Percentiles rank a stretch among this genome's conserved stretches.
Evolutionary conservation across 2,329 filamentous ascomycete genomes (phyloP).

Genomic region (Aureobasidium sp.): DNA sequence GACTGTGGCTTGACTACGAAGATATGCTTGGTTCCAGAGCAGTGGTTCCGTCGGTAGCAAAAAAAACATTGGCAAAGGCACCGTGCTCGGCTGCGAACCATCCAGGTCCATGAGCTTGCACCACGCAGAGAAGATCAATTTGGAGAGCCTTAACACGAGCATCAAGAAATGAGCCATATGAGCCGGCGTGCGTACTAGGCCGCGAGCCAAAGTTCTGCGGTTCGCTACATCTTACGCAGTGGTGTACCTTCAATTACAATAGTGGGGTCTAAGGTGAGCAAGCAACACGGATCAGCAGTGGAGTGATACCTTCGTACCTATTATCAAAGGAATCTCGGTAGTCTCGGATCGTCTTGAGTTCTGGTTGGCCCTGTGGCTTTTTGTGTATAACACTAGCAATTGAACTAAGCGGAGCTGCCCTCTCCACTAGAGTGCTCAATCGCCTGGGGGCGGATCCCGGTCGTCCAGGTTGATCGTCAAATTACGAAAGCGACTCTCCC

Average conservation of each 20-base stretch:
- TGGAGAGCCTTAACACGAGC: background rate
- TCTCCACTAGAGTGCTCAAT: background rate
- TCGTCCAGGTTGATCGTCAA: background rate
- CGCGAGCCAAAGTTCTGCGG: background rate
- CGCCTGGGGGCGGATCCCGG: background rate
- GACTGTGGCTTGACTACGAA: background rate
- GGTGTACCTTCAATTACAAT: background rate
- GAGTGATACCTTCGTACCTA: background rate
- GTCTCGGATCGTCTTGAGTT: background rate
- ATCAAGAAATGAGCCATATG: background rate
- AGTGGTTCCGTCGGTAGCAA: slow-evolving; percentile 2
- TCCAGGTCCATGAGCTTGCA: background rate
- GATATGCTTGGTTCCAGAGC: background rate
- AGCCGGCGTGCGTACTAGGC: background rate
- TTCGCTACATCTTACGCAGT: background rate
- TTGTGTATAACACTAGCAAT: background rate
- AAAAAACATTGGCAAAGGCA: background rate
- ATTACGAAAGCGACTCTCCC: background rate
- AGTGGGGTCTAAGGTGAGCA: background rate
- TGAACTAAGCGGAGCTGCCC: background rate
- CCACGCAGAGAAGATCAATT: background rate
- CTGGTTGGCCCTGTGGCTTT: background rate
- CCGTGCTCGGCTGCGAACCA: background rate
- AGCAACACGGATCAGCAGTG: background rate
- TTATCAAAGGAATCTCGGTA: background rate